Base-by-base conservation (phyloP, 1,139 yeast genomes). In the Zhuliangozyma blackwelliae region DNA sequence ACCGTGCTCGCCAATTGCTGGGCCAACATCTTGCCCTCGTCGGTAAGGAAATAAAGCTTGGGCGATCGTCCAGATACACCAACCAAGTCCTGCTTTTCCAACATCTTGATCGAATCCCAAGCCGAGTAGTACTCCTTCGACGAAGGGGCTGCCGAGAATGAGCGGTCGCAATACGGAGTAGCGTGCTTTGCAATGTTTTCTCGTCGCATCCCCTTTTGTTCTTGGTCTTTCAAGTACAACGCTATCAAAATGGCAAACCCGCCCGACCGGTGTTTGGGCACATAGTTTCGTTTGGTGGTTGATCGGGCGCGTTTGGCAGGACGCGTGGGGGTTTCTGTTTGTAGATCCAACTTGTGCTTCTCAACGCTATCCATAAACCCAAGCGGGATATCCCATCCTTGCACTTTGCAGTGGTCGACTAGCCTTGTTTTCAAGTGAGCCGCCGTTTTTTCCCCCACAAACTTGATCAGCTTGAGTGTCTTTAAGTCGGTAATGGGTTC, bases 181-280 rank as follows among this genome's bases (percentile, higher is more conserved):
- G 90, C 95, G 22, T 58, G 54, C 19, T 71, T 55, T 6, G 74
- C 63, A 8, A 89, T 72, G 35, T 78, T 83, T 9, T 76, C 76
- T 51, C 78, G 83, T 5, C 79, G 70, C 52, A 85, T 55, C 0
- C 89, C 89, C 21, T 54, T 52, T 20, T 69, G 49, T 1, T 59
- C 50, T 8, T 63, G 59, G 49, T 83, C 92, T 25, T 72, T 57
- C 31, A 77, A 65, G 36, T 75, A 66, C 10, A 92, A 59, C 0
- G 84, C 83, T 16, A 89, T 47, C 28, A 92, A 51, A 6, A 92
- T 84, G 0, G 95, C 96, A 61, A 85, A 92, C 0, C 89, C 94
- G 0, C 97, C 97, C 0, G 95, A 79, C 29, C 94, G 65, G 44
- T 78, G 79, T 32, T 72, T 70, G 1, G 98, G 98, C 0, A 90